A percentile compares a stretch with the other conserved stretches of the same genome.
These are phyloP conservation scores for Eremochloa ophiuroides DNA, from an alignment of 176 grass and related monocot genomes.

Conservation along the genomic window DNA sequence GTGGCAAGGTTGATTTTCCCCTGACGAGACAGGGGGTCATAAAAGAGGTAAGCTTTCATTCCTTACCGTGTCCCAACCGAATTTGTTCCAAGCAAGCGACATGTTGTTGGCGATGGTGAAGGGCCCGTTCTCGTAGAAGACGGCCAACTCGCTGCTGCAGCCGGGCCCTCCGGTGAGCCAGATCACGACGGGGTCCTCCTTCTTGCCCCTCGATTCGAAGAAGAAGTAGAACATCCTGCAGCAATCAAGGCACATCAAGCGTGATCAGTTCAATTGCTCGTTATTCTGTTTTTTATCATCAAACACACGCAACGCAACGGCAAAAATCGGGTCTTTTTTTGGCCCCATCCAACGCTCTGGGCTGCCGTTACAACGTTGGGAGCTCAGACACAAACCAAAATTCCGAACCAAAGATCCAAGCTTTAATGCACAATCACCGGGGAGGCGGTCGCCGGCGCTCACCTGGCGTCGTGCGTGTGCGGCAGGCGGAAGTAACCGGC, in stretches of 20 bases:
- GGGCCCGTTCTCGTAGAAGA: conserved; percentile 98
- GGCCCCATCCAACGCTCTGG: neutral
- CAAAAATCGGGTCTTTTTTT: neutral
- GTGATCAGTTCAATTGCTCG: neutral
- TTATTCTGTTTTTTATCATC: no score
- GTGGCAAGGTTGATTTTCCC: no score
- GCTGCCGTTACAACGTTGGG: neutral
- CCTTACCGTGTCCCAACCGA: conserved; percentile 82
- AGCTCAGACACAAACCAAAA: neutral
- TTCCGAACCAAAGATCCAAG: neutral
- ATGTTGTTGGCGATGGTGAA: conserved; percentile 70
- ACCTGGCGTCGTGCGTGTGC: conserved; percentile 80
- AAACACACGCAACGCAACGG: neutral
- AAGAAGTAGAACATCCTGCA: conserved; percentile 97
- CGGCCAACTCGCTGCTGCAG: conserved; percentile 91
- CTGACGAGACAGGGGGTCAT: neutral
- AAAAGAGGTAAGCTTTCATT: neutral
- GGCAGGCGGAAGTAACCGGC: conserved; percentile 93
- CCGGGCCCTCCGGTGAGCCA: conserved; percentile 97
- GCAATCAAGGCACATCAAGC: neutral
- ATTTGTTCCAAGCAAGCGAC: conserved; percentile 82
- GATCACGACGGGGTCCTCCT: conserved; percentile 82
- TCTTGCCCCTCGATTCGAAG: conserved; percentile 84
- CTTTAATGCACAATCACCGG: neutral
- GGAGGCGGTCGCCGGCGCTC: no score